These are phyloP conservation scores for Globisporangium mamillatum DNA, from an alignment of 352 stramenopile genomes.

Conservation along the genomic window DNA sequence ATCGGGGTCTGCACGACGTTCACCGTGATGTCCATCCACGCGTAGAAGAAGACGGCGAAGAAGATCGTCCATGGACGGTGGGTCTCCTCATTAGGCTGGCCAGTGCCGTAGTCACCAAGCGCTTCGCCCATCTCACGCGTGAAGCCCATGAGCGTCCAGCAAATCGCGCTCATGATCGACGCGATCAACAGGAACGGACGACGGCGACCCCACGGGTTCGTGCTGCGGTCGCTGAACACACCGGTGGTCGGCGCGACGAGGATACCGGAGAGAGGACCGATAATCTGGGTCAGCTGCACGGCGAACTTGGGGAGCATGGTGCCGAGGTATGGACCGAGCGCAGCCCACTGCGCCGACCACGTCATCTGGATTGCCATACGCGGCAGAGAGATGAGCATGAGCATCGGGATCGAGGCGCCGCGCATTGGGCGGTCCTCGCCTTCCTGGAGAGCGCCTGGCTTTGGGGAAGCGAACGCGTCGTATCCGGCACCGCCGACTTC, in stretches of 20 bases:
- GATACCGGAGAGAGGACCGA: conserved; percentile 24
- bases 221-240: conserved; percentile 19
- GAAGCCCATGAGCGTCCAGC: conserved; percentile 28
- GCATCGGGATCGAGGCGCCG: no score
- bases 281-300: conserved; percentile 27
- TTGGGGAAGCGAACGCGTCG: no score
- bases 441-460: no score
- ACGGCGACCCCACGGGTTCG: conserved; percentile 21
- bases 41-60: no score
- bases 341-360: conserved; percentile 20
- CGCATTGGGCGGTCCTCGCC: no score
- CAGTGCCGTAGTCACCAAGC: background rate
- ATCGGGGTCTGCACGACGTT: no score
- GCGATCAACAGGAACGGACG: conserved; percentile 22
- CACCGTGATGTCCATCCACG: no score
- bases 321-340: conserved; percentile 26
- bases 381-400: no score
- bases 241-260: conserved; percentile 18
- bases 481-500: no score
- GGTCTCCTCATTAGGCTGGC: no score
- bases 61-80: no score
- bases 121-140: conserved; percentile 21
- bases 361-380: no score
- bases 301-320: conserved; percentile 20
- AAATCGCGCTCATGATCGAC: conserved; percentile 20